Evolutionary conservation across 2,329 filamentous ascomycete genomes (phyloP).

Genomic region (Fusarium pseudoanthophilum): DNA sequence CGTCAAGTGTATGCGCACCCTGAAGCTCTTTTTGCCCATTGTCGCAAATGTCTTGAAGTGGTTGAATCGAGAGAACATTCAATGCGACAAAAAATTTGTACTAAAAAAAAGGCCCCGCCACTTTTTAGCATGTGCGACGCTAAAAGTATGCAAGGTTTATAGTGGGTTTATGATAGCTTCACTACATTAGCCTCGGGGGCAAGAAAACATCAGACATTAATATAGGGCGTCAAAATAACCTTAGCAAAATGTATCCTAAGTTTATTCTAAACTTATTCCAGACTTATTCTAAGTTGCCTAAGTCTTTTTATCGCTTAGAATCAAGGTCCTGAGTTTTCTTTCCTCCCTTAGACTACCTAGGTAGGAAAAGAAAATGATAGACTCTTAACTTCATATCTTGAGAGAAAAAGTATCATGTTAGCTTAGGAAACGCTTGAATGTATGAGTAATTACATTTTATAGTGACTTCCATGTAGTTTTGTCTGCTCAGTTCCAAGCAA

Average conservation of each 20-base stretch:
- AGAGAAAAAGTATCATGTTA: background rate
- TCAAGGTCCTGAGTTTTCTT: background rate
- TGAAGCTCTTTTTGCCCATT: slow-evolving; percentile 54
- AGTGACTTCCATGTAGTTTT: background rate
- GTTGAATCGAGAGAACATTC: slow-evolving; percentile 16
- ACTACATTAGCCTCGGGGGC: background rate
- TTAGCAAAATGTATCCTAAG: background rate
- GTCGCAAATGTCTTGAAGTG: slow-evolving; percentile 42
- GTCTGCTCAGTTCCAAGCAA: background rate
- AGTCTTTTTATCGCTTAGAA: background rate
- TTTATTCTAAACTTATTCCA: background rate
- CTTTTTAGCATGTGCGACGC: slow-evolving; percentile 37
- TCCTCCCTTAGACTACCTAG: background rate
- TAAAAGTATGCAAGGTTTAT: slow-evolving; percentile 30
- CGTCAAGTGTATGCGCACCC: slow-evolving; percentile 41
- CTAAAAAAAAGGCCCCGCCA: slow-evolving; percentile 39
- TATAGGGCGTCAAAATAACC: background rate
- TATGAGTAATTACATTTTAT: background rate
- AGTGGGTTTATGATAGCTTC: slow-evolving; percentile 5
- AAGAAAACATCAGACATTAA: background rate
- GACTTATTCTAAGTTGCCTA: background rate
- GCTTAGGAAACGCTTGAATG: background rate
- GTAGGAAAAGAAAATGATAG: background rate
- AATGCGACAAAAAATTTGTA: slow-evolving; percentile 44
- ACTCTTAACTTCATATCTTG: background rate